Percentiles rank a stretch among this genome's conserved stretches.
Evolutionary conservation across 1,284 basidiomycete species (phyloP).

Genomic region (Sphaerobolus stellatus): DNA sequence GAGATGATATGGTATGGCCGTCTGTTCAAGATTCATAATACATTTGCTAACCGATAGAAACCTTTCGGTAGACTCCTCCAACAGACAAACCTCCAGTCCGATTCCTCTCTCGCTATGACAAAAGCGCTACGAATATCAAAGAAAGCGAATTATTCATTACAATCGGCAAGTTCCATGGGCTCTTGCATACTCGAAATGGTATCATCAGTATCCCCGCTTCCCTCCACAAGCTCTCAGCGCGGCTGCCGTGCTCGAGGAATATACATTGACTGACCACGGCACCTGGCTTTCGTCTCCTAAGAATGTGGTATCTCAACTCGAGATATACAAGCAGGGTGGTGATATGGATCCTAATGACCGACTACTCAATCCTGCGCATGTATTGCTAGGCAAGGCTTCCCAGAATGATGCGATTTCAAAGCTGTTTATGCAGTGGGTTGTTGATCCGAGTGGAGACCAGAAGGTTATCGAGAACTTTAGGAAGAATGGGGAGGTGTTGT

Average conservation of each 20-base stretch:
- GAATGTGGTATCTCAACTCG: conserved; percentile 30
- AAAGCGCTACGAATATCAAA: conserved; percentile 57
- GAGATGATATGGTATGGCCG: conserved; percentile 20
- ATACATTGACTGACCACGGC: conserved; percentile 46
- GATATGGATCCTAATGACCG: conserved; percentile 28
- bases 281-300: conserved; percentile 42
- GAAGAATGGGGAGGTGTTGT: conserved; percentile 24
- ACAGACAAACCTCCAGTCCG: conserved; percentile 35
- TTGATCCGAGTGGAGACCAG: conserved; percentile 38
- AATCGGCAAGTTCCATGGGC: conserved; percentile 56
- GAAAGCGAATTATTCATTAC: conserved; percentile 46
- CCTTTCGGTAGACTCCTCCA: conserved; percentile 19
- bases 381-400: conserved; percentile 33
- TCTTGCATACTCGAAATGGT: conserved; percentile 49
- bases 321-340: conserved; percentile 34
- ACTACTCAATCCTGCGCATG: conserved; percentile 45
- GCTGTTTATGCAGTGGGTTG: conserved; percentile 44
- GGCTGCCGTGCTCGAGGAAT: conserved; percentile 45
- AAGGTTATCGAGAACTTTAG: conserved; percentile 37
- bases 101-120: conserved; percentile 53
- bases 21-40: neutral
- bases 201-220: conserved; percentile 51
- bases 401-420: conserved; percentile 28
- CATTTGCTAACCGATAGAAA: conserved; percentile 8
- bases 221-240: conserved; percentile 46